Conservation (phyloP, 1,284 basidiomycete species). For the Naganishia cerealis region DNA sequence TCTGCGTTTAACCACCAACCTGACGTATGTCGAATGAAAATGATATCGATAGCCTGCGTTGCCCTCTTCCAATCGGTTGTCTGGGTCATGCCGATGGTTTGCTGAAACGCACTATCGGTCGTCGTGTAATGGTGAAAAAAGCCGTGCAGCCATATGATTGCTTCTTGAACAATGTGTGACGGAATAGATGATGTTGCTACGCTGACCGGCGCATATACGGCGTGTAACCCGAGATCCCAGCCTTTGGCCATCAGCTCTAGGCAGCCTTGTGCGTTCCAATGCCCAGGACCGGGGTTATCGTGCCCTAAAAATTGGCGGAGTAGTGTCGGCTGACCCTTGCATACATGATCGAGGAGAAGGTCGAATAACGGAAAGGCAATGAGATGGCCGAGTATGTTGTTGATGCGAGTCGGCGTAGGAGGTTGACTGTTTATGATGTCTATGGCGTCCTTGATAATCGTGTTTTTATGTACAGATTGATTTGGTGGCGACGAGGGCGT, state of each 20-base stretch:
- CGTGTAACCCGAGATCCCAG: constrained; percentile 13
- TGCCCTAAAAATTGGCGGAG: constrained; percentile 15
- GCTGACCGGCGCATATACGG: neutral
- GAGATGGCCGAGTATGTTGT: constrained; percentile 10
- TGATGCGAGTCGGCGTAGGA: neutral
- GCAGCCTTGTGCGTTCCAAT: constrained; percentile 6
- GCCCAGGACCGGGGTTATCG: constrained; percentile 7
- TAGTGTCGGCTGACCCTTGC: constrained; percentile 7
- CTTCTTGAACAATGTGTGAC: neutral
- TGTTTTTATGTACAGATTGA: neutral
- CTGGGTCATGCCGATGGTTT: neutral
- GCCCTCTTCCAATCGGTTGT: neutral
- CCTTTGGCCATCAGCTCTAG: constrained; percentile 4
- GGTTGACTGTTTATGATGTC: neutral
- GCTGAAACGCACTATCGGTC: neutral
- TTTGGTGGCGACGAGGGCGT: neutral
- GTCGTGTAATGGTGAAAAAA: neutral
- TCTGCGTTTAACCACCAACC: constrained; percentile 9
- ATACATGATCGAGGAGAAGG: neutral
- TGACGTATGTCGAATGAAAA: constrained; percentile 4
- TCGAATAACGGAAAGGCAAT: constrained; percentile 21
- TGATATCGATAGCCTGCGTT: constrained; percentile 5
- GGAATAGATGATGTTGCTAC: neutral
- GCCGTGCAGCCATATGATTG: constrained; percentile 1
- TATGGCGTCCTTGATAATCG: constrained; percentile 3